Percentiles rank a stretch among this genome's conserved stretches.
phyloP scores from a whole-genome alignment of 441 rosid species.

The Breynia disticha region DNA sequence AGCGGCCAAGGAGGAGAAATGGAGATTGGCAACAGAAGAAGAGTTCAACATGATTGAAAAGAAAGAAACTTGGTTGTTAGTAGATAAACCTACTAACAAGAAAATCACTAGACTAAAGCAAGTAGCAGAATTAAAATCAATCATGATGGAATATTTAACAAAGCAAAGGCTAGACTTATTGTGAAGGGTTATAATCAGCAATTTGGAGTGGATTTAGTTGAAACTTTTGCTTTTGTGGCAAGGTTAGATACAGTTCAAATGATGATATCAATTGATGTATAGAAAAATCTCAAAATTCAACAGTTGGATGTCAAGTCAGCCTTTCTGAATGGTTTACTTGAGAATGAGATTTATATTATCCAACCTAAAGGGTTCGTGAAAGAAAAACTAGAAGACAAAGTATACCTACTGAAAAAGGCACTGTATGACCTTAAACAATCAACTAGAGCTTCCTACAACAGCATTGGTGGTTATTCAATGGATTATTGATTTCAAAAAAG shows the following conservation, averaged over 20 bases:
- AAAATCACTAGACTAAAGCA: neutral
- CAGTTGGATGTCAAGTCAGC: neutral
- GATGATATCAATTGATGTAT: neutral
- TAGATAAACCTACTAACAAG: neutral
- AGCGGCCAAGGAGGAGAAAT: neutral
- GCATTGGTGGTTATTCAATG: neutral
- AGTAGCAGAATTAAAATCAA: neutral
- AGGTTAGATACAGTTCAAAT: neutral
- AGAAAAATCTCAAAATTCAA: neutral
- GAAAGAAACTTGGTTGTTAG: constrained; percentile 1
- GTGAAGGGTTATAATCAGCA: neutral
- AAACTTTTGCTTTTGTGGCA: neutral
- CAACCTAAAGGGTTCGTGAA: constrained; percentile 2
- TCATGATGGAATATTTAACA: neutral
- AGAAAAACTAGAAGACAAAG: neutral
- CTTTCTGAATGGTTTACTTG: neutral
- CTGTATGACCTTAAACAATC: neutral
- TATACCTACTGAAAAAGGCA: too few relatives aligned
- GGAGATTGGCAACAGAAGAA: constrained; percentile 8
- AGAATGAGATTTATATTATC: constrained; percentile 5
- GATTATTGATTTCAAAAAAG: neutral
- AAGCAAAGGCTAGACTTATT: neutral
- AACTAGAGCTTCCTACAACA: neutral
- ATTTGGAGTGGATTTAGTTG: neutral
- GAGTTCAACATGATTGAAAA: too few relatives aligned